Base-by-base conservation (phyloP, 2,329 filamentous ascomycete genomes). In the Tolypocladium inflatum region DNA sequence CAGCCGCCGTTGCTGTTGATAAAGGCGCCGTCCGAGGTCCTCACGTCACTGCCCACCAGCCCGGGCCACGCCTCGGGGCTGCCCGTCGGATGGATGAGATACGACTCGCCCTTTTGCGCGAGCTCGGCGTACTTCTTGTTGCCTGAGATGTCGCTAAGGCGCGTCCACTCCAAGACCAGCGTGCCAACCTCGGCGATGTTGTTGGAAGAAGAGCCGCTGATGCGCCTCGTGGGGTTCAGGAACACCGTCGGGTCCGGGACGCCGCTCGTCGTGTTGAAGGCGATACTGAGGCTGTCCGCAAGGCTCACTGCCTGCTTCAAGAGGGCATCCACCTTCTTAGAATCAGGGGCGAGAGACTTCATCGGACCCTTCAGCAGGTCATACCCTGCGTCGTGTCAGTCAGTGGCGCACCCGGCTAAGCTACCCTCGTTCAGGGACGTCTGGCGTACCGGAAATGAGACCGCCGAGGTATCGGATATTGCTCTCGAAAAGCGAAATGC, bases 401-500 rank as follows among this genome's bases (percentile, higher is more conserved):
- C n/a, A 41, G 15, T 63, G 11, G 48, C 17, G 42, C 30, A 21
- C 6, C 15, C 4, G 10, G 13, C 19, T 15, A 13, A 33, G 15
- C 45, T 10, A 11, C 17, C 10, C 8, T 33, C 17, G 4, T 10
- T 8, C 19, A 51, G 30, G 9, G 21, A 21, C 21, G 37, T 15
- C 37, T 6, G 48, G 17, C 64, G 23, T 63, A 81, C 86, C 89
- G 2, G 91, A 89, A 10, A 96, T 68, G 65, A 96, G 78, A 19
- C 91, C 91, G 11, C 84, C 91, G 1, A 96, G 75, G 66, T 96
- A 96, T 35, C 91, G 86, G 67, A 96, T 96, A 0, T 90, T 96
- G 0, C 90, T 95, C 73, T 96, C 91, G 66, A 96, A 96, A 9
- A 96, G 73, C 42, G 88, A 93, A 54, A 96, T 84, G 11, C 77